Base-by-base conservation (phyloP, 805 yeast genomes). In the Cyberlindnera lachancei region DNA sequence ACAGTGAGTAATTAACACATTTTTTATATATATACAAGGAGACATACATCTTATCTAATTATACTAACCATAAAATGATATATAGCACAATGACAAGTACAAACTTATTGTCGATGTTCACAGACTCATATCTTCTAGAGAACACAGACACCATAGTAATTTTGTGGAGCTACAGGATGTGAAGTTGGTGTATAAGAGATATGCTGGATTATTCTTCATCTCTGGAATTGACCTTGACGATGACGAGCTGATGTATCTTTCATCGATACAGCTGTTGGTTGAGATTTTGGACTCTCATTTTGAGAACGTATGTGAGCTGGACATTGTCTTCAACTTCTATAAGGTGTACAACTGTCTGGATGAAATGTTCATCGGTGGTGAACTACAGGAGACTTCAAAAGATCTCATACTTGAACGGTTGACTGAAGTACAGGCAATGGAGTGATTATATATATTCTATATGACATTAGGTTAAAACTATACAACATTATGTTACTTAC, bases 141-240 rank as follows among this genome's bases (percentile, higher is more conserved):
- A 88, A 50, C 85, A 81, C 52, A 82, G 78, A 50, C 72, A 78
- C 46, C 95, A 85, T 53, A 73, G 85, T 30, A 84, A 84, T 52
- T 83, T 84, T 48, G 85, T 83, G 15, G 88, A 82, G 50, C 74
- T 75, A 41, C 72, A 75, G 13, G 70, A 71, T 36, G 56, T 64
- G 29, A 83, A 82, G 51, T 61, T 92, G 31, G 87, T 90, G 1
- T 88, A 88, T 53, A 65, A 94, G 41, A 62, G 96, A 36, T 90
- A 90, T 52, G 96, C 96, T 4, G 97, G 97, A 6, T 61, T 90
- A 10, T 90, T 77, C 55, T 87, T 92, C 53, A 75, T 87, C n/a
- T 70, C 82, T 38, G 82, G 94, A 31, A 73, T 88, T 7, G 95
- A 84, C 44, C 52, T 69, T n/a, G 58, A 61, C 9, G 96, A 87